Evolutionary conservation across 2,329 filamentous ascomycete genomes (phyloP).

Genomic region (Botrytis elliptica): DNA sequence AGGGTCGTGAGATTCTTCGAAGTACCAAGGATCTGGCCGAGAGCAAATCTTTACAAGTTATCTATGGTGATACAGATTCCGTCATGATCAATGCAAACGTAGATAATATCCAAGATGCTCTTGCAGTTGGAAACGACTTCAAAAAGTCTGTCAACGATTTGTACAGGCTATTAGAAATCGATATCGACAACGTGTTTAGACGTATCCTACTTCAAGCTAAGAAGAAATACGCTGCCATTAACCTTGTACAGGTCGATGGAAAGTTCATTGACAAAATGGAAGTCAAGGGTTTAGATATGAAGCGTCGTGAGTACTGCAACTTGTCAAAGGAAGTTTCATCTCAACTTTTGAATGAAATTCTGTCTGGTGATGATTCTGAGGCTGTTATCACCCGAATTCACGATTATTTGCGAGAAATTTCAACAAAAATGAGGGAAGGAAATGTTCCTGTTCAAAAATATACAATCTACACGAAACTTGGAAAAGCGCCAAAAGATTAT

Average conservation of each 20-base stretch:
- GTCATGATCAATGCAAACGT: slow-evolving; percentile 99
- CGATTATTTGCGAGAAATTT: slow-evolving; percentile 84
- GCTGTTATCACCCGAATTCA: slow-evolving; percentile 86
- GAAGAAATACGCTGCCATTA: slow-evolving; percentile 99
- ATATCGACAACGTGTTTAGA: slow-evolving; percentile 96
- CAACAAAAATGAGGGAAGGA: slow-evolving; percentile 80
- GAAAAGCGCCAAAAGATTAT: slow-evolving; percentile 90
- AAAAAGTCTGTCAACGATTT: slow-evolving; percentile 92
- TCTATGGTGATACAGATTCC: slow-evolving; percentile 98
- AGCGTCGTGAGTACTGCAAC: slow-evolving; percentile 91
- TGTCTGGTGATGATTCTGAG: slow-evolving; percentile 91
- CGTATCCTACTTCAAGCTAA: slow-evolving; percentile 92
- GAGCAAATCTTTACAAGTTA: slow-evolving; percentile 85
- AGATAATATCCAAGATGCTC: slow-evolving; percentile 84
- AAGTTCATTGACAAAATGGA: slow-evolving; percentile 94
- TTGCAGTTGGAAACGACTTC: slow-evolving; percentile 92
- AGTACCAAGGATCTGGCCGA: slow-evolving; percentile 96
- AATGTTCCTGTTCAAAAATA: slow-evolving; percentile 79
- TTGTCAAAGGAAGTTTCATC: slow-evolving; percentile 93
- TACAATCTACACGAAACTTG: slow-evolving; percentile 96
- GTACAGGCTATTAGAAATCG: slow-evolving; percentile 91
- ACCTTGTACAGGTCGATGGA: slow-evolving; percentile 83
- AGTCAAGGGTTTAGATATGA: slow-evolving; percentile 98
- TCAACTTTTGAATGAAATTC: slow-evolving; percentile 85
- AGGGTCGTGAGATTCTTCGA: slow-evolving; percentile 93